A percentile compares a stretch with the other conserved stretches of the same genome.
phyloP scores from a whole-genome alignment of 768 basidiomycete species.

The Coprinellus micaceus region DNA sequence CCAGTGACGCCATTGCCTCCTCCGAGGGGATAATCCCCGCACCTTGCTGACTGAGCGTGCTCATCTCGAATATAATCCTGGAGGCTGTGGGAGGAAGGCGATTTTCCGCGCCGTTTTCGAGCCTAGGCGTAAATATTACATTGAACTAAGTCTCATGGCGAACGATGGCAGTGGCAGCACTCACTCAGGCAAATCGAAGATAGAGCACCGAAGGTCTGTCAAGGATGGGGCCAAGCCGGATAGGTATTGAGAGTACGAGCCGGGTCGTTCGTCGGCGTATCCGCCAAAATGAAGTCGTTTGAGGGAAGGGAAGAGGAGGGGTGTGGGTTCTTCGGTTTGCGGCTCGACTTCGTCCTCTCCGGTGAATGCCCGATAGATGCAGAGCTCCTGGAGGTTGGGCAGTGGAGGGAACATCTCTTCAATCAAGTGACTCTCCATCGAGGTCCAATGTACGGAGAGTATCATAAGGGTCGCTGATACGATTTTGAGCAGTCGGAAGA shows the following conservation, averaged over 20 bases:
- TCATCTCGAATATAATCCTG: neutral
- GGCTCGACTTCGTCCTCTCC: constrained; percentile 3
- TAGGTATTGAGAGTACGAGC: neutral
- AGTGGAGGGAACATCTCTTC: constrained; percentile 5
- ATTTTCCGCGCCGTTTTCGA: neutral
- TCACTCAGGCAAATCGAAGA: neutral
- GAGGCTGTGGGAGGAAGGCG: neutral
- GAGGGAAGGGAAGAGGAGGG: neutral
- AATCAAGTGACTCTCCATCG: neutral
- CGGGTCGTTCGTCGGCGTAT: neutral
- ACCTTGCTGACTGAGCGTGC: neutral
- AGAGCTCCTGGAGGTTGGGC: neutral
- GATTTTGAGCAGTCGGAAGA: neutral
- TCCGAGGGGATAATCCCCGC: neutral
- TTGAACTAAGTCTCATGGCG: neutral
- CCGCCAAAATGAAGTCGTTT: constrained; percentile 3
- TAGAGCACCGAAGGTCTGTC: neutral
- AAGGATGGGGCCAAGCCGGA: constrained; percentile 1
- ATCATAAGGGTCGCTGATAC: neutral
- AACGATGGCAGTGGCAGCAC: neutral
- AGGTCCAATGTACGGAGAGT: constrained; percentile 2
- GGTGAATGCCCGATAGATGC: neutral
- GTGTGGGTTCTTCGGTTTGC: neutral
- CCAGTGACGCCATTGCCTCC: neutral
- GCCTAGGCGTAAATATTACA: neutral